A percentile compares a stretch with the other conserved stretches of the same genome.
Evolutionary conservation across 345 rosid species (phyloP).

Genomic region (Camelina hispida): DNA sequence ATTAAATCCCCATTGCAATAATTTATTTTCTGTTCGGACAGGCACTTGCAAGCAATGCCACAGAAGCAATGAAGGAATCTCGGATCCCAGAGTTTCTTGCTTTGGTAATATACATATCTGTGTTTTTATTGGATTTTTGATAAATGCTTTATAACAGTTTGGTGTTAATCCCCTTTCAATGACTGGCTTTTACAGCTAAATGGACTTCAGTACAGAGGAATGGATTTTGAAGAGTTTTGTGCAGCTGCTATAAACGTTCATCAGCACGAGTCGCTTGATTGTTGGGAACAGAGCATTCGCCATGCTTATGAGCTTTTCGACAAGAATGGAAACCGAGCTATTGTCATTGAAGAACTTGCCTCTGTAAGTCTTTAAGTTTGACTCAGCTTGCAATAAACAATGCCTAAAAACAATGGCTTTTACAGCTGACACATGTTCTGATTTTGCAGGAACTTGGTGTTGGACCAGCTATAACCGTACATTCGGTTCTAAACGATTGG

Average conservation of each 20-base stretch:
- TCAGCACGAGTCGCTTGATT: slow-evolving; percentile 82
- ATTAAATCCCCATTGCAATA: slow-evolving; percentile 22
- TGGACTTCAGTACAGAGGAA: slow-evolving; percentile 74
- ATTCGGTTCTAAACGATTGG: slow-evolving; percentile 89
- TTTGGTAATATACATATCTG: slow-evolving; percentile 49
- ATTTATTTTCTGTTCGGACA: slow-evolving; percentile 37
- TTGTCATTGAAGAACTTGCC: slow-evolving; percentile 89
- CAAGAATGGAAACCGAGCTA: slow-evolving; percentile 81
- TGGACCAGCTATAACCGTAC: slow-evolving; percentile 82
- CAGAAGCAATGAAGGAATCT: slow-evolving; percentile 89
- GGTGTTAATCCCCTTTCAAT: background rate
- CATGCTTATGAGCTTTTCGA: slow-evolving; percentile 82
- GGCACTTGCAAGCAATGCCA: slow-evolving; percentile 79
- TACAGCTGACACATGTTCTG: slow-evolving; percentile 7
- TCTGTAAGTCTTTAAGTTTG: slow-evolving; percentile 57
- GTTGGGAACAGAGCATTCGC: slow-evolving; percentile 83
- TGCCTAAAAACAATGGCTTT: background rate
- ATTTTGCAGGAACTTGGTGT: slow-evolving; percentile 88
- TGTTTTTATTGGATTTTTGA: background rate
- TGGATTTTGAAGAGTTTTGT: slow-evolving; percentile 96
- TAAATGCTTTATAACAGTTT: slow-evolving; percentile 16
- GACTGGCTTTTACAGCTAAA: slow-evolving; percentile 55
- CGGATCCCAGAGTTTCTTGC: slow-evolving; percentile 71
- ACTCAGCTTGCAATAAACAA: background rate
- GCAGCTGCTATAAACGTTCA: slow-evolving; percentile 87